Conservation (phyloP, 2,329 filamentous ascomycete species). For the Pseudogymnoascus sp. region DNA sequence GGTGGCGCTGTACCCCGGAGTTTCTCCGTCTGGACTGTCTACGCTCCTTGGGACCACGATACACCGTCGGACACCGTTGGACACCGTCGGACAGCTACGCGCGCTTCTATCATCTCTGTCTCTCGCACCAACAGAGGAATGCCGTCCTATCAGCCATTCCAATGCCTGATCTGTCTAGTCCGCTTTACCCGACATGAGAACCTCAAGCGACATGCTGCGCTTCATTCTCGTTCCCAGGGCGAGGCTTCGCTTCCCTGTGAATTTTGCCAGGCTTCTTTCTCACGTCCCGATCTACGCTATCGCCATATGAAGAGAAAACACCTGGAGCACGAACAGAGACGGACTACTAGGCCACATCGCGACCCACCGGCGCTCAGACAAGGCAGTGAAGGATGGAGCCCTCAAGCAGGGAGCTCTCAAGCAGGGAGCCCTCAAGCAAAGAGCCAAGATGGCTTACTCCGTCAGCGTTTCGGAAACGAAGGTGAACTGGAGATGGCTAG, state of each 20-base stretch:
- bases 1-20: not conserved
- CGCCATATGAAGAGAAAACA: slow-evolving; percentile 39
- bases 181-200: slow-evolving; percentile 37
- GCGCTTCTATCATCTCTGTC: not conserved
- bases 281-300: slow-evolving; percentile 34
- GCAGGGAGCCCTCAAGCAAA: not conserved
- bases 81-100: not conserved
- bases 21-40: not conserved
- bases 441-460: slow-evolving; percentile 8
- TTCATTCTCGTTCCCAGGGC: slow-evolving; percentile 31
- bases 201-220: slow-evolving; percentile 36
- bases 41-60: not conserved
- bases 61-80: not conserved
- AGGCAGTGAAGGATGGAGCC: slow-evolving; percentile 2
- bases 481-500: slow-evolving; percentile 12
- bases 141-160: slow-evolving; percentile 31
- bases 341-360: not conserved
- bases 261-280: slow-evolving; percentile 35
- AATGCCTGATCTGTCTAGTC: slow-evolving; percentile 34
- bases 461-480: slow-evolving; percentile 1
- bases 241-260: slow-evolving; percentile 31
- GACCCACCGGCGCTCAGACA: not conserved
- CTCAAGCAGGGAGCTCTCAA: not conserved
- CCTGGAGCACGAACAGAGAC: slow-evolving; percentile 22
- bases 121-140: not conserved